Evolutionary conservation across 1,284 basidiomycete species (phyloP).

Genomic region (Puccinia triticina): DNA sequence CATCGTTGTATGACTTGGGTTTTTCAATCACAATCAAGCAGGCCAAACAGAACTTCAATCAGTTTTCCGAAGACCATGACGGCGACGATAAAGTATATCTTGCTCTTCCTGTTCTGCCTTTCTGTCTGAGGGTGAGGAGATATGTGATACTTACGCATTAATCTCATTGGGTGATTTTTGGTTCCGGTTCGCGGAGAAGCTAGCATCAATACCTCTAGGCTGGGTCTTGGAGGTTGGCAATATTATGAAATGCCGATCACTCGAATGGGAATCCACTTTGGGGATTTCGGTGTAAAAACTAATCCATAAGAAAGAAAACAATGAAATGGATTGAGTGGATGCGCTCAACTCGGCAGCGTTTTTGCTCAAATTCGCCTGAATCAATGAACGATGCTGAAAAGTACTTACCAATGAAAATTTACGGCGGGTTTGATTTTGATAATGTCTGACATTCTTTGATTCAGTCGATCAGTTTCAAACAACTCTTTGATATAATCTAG

Average conservation of each 20-base stretch:
- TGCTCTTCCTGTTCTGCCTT: background rate
- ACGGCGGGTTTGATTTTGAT: slow-evolving; percentile 21
- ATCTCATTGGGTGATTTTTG: slow-evolving; percentile 35
- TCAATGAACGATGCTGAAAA: background rate
- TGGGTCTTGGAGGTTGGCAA: slow-evolving; percentile 27
- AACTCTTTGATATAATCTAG: slow-evolving; percentile 46
- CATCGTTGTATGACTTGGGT: slow-evolving; percentile 35
- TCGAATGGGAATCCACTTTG: slow-evolving; percentile 13
- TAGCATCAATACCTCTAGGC: slow-evolving; percentile 9
- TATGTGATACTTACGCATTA: slow-evolving; percentile 32
- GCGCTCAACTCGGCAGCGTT: background rate
- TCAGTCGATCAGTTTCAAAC: slow-evolving; percentile 27
- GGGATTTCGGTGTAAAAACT: slow-evolving; percentile 50
- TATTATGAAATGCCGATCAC: slow-evolving; percentile 35
- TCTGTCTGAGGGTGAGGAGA: background rate
- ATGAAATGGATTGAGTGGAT: background rate
- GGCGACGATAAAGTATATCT: background rate
- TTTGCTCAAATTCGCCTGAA: background rate
- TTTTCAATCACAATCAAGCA: background rate
- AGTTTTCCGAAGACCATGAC: background rate
- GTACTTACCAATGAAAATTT: slow-evolving; percentile 40
- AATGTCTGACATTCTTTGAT: slow-evolving; percentile 26
- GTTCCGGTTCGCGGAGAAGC: slow-evolving; percentile 31
- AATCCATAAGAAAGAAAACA: background rate
- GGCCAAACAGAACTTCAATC: background rate